phyloP scores from a whole-genome alignment of 2,329 filamentous ascomycete genomes.

The Hirsutella minnesotensis region DNA sequence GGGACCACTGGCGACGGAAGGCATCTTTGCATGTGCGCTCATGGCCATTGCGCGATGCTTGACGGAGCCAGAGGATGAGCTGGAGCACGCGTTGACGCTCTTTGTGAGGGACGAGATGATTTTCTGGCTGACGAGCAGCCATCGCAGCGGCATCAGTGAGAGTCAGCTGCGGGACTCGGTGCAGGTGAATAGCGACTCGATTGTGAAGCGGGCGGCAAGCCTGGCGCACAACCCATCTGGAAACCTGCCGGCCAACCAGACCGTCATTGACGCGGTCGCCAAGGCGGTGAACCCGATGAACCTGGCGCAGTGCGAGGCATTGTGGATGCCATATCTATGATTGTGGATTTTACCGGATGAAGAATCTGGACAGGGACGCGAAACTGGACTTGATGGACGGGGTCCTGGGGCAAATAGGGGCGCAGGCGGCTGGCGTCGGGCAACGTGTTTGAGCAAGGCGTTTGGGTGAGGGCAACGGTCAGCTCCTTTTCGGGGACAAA shows the following conservation, averaged over 20 bases:
- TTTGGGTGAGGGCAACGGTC: slow-evolving; percentile 1
- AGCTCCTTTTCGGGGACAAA: too few relatives aligned
- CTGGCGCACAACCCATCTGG: slow-evolving; percentile 67
- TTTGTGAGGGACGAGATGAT: slow-evolving; percentile 98
- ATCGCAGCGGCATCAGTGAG: slow-evolving; percentile 46
- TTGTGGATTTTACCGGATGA: neutral
- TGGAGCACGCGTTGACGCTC: slow-evolving; percentile 89
- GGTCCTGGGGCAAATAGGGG: neutral
- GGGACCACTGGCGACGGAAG: slow-evolving; percentile 90
- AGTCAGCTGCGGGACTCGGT: slow-evolving; percentile 67
- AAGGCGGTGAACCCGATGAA: slow-evolving; percentile 87
- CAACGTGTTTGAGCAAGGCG: slow-evolving; percentile 5
- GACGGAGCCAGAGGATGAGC: slow-evolving; percentile 75
- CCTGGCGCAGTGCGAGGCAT: slow-evolving; percentile 73
- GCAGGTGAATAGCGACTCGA: slow-evolving; percentile 75
- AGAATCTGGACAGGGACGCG: neutral
- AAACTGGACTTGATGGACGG: neutral
- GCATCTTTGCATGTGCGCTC: slow-evolving; percentile 86
- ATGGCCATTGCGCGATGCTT: slow-evolving; percentile 95
- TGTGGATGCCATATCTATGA: slow-evolving; percentile 96
- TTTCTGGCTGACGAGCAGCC: slow-evolving; percentile 81
- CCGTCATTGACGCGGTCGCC: slow-evolving; percentile 88
- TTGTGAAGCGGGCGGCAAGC: slow-evolving; percentile 81
- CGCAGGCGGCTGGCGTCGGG: neutral
- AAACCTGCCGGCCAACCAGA: slow-evolving; percentile 90